Percentiles rank a stretch among this genome's conserved stretches.
phyloP scores from a whole-genome alignment of 148 eudicot species.

The Amaranthus cruentus region DNA sequence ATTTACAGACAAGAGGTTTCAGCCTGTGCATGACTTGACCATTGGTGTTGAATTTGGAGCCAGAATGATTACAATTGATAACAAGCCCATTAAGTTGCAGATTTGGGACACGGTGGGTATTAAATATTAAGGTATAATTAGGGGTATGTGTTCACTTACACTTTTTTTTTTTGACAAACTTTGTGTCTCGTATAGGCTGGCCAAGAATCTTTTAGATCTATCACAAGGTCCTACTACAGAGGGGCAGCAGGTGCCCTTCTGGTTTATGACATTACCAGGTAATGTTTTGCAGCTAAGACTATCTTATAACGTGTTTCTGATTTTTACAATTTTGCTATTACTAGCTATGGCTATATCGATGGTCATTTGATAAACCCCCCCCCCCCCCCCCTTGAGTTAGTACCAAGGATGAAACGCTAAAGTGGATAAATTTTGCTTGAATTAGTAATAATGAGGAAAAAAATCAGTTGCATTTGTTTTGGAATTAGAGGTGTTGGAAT shows the following conservation, averaged over 20 bases:
- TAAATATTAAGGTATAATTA: neutral
- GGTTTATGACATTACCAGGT: slow-evolving; percentile 46
- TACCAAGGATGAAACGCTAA: too few relatives aligned
- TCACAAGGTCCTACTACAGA: slow-evolving; percentile 41
- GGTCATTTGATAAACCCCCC: neutral
- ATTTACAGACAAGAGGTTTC: slow-evolving; percentile 45
- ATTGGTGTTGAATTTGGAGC: slow-evolving; percentile 51
- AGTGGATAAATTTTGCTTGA: too few relatives aligned
- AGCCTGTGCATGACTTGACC: slow-evolving; percentile 44
- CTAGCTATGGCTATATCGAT: neutral
- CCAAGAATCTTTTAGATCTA: slow-evolving; percentile 44
- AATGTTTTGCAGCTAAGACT: neutral
- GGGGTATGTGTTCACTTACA: neutral
- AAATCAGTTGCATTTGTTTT: too few relatives aligned
- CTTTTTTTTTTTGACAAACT: neutral
- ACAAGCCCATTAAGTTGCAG: slow-evolving; percentile 43
- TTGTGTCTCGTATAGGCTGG: slow-evolving; percentile 38
- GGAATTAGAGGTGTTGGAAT: neutral
- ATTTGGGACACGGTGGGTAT: slow-evolving; percentile 43
- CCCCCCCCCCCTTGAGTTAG: neutral
- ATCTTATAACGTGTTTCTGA: neutral
- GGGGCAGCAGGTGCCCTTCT: slow-evolving; percentile 52
- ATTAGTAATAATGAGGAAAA: too few relatives aligned
- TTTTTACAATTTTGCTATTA: neutral
- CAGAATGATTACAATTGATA: slow-evolving; percentile 43